Base-by-base conservation (phyloP, 2,329 filamentous ascomycete species). In the Graphilbum ipis-grandicollis region DNA sequence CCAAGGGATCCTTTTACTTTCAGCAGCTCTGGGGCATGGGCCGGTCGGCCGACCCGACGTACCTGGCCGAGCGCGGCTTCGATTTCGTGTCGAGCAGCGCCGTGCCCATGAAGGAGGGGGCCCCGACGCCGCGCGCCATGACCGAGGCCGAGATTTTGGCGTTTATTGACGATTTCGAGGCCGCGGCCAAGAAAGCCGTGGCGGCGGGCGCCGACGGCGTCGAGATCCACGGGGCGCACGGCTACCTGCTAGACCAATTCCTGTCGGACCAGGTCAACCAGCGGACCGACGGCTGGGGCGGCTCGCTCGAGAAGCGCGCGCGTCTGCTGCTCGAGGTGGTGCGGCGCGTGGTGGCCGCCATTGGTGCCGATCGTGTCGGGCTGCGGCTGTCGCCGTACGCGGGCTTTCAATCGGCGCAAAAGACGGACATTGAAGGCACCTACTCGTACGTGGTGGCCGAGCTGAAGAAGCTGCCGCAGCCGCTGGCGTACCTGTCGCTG, bases 171-270 rank as follows among this genome's bases (percentile, higher is more conserved):
- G 68, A 68, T 2, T 84, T 68, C 55, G 66, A 61, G 2, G 65
- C 60, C 0, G 63, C 63, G 1, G 56, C 64, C 0, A 58, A 63
- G 46, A 57, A 69, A 12, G 66, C 77, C 1, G 51, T 82, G 2
- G 59, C 62, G 18, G 72, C 69, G 1, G 80, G 79, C 0, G 75
- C 76, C 43, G 76, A 81, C 46, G 71, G 71, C 4, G 64, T 81
- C 12, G 76, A 75, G 53, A 71, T 92, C 35, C 83, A 90, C 58
- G 71, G 68, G 45, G 83, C 80, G 0, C 81, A 90, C 48, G 81
- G 82, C 1, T 90, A 88, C 50, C 65, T 92, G 0, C 58, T 88
- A 0, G 71, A 75, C 47, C 58, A 62, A 4, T 90, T 88, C 59
- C 42, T 85, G 4, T 74, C 71, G 0, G 79, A 80, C 0, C 65